Evolutionary conservation across 225 moss, liverwort and hornwort genomes (phyloP), one percentile per base, ranked within the genome.

Genomic region (Polytrichum formosum): DNA sequence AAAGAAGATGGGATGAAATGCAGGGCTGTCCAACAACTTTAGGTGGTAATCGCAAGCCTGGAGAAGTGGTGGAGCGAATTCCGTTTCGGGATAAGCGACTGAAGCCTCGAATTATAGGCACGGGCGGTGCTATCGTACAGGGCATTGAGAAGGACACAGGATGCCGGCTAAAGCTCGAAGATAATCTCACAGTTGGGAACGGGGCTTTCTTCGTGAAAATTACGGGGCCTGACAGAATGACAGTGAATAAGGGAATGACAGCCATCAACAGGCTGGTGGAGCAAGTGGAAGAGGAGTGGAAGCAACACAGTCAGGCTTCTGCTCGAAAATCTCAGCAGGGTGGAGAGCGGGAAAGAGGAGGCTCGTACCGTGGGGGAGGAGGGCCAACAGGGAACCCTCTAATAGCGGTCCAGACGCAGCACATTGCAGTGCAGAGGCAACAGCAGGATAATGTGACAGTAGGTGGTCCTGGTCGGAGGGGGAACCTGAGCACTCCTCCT

Each of bases 1-100:
- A 37, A 37, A 37, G 37, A 35, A 4, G 13, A 46, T 46, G 58
- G 74, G 62, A 68, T 62, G 30, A 75, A 66, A 74, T 88, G 83
- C 88, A 98, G 97, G 97, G 97, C 74, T 94, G 97, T 83, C 94
- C 94, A 67, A 98, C 94, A 64, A 98, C 94, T n/a, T 76, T 98
- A 64, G 97, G 97, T 73, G 97, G 97, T n/a, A 94, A 88, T 77
- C 89, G 97, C 22, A 98, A 98, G 70, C 66, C 88, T 74, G 97
- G 97, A 28, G 97, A 98, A 75, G 83, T 98, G 18, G 84, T 91
- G 60, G 97, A 98, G 72, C 88, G 92, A 61, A 92, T 98, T 63
- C 76, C 94, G 19, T 87, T 98, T 74, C 90, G 92, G 68, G 97
- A 98, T 65, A 98, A 94, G 78, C 89, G 97, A 66, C 75, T 98